phyloP scores from a whole-genome alignment of 2,329 filamentous ascomycete genomes.

The Aspergillus sp. region DNA sequence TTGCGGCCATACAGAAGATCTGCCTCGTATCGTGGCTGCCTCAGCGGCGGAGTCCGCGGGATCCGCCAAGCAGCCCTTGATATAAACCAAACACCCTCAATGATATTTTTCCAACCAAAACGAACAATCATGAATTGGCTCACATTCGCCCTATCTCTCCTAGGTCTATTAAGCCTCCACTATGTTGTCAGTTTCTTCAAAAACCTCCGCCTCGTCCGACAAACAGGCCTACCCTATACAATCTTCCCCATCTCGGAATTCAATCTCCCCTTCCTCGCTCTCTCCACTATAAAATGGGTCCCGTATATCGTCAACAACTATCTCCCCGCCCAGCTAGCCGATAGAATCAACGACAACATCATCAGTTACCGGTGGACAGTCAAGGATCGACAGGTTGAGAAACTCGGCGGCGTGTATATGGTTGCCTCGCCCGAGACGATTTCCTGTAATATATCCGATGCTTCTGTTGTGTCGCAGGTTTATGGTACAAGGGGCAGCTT shows the following conservation, averaged over 20 bases:
- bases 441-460: conserved; percentile 12
- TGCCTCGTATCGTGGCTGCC: too few species aligned
- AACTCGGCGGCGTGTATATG: conserved; percentile 10
- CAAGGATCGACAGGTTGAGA: conserved; percentile 9
- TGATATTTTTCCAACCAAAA: too few species aligned
- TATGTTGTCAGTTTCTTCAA: not conserved
- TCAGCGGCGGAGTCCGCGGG: too few species aligned
- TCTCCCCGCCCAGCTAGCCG: conserved; percentile 8
- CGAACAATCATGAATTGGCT: too few species aligned
- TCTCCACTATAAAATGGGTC: not conserved
- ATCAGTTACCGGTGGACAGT: conserved; percentile 9
- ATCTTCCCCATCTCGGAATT: conserved; percentile 1
- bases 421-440: conserved; percentile 6
- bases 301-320: conserved; percentile 5
- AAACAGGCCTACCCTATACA: not conserved
- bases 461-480: conserved; percentile 11
- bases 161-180: not conserved
- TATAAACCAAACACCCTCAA: too few species aligned
- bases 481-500: conserved; percentile 8
- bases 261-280: not conserved
- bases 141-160: not conserved
- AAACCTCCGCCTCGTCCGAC: not conserved
- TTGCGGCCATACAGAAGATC: too few species aligned
- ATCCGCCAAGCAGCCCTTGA: too few species aligned
- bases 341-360: conserved; percentile 6